phyloP scores from a whole-genome alignment of 768 basidiomycete species.

The Boletus edulis region DNA sequence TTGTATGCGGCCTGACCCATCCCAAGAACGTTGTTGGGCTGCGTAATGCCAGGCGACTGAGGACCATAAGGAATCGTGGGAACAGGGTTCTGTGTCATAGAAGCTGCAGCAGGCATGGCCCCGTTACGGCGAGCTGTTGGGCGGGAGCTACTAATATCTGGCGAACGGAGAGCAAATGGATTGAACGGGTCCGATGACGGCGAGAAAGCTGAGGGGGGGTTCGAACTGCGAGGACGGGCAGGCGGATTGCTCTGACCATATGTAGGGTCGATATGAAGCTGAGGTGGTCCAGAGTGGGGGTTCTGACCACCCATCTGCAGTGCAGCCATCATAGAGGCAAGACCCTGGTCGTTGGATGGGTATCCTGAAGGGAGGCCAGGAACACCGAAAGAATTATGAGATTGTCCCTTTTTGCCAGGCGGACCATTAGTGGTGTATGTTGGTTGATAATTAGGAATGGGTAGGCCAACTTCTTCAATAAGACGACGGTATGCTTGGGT shows the following conservation, averaged over 20 bases:
- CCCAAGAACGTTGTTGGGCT: slow-evolving; percentile 54
- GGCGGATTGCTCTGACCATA: slow-evolving; percentile 47
- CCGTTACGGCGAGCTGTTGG: slow-evolving; percentile 47
- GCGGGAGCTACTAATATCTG: slow-evolving; percentile 51
- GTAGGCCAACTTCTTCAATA: slow-evolving; percentile 92
- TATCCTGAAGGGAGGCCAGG: slow-evolving; percentile 79
- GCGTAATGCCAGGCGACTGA: slow-evolving; percentile 61
- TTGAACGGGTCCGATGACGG: slow-evolving; percentile 57
- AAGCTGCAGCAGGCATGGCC: slow-evolving; percentile 28
- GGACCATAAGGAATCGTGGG: slow-evolving; percentile 49
- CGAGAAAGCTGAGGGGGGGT: slow-evolving; percentile 47
- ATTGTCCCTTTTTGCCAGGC: slow-evolving; percentile 54
- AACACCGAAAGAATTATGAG: slow-evolving; percentile 59
- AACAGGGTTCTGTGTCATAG: slow-evolving; percentile 27
- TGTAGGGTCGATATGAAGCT: slow-evolving; percentile 65
- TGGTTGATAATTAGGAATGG: slow-evolving; percentile 84
- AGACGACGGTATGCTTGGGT: slow-evolving; percentile 92
- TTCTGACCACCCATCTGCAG: slow-evolving; percentile 89
- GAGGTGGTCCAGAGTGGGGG: slow-evolving; percentile 73
- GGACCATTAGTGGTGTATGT: slow-evolving; percentile 64
- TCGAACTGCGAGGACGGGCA: slow-evolving; percentile 45
- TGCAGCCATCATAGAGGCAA: slow-evolving; percentile 92
- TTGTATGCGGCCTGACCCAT: slow-evolving; percentile 69
- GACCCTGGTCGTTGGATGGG: slow-evolving; percentile 77
- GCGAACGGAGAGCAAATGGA: slow-evolving; percentile 50